A percentile compares a stretch with the other conserved stretches of the same genome.
Conservation (phyloP, 2,329 filamentous ascomycete species). For the Zasmidium citrigriseum region DNA sequence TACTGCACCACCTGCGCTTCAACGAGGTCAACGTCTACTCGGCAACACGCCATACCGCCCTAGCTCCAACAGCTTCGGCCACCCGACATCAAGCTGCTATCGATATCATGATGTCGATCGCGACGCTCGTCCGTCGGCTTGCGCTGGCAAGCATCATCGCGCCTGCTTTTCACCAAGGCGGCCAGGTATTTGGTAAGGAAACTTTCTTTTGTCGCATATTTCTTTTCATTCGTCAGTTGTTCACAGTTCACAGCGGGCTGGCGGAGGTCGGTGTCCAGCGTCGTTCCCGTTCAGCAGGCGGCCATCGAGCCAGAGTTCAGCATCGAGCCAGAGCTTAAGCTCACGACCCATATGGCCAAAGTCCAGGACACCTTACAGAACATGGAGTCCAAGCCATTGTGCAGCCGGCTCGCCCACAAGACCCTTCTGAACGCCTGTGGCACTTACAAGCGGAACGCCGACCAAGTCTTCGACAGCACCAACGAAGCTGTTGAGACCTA, state of each 20-base stretch:
- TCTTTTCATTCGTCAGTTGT: background rate
- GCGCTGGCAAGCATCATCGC: background rate
- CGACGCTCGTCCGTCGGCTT: background rate
- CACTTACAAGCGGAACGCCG: slow-evolving; percentile 39
- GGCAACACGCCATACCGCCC: background rate
- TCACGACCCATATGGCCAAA: slow-evolving; percentile 21
- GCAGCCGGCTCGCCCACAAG: slow-evolving; percentile 54
- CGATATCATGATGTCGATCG: slow-evolving; percentile 8
- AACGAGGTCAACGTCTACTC: background rate
- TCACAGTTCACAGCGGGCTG: background rate
- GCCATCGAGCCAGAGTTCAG: background rate
- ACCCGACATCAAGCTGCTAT: background rate
- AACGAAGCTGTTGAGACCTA: slow-evolving; percentile 24
- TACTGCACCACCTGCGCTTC: background rate
- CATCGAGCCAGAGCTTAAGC: slow-evolving; percentile 1
- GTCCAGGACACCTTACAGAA: slow-evolving; percentile 48
- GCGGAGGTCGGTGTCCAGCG: too few species aligned
- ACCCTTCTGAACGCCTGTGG: slow-evolving; percentile 57
- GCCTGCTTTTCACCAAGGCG: background rate
- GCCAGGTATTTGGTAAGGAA: background rate
- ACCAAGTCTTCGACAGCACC: slow-evolving; percentile 20
- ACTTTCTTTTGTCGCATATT: background rate
- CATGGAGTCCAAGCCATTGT: slow-evolving; percentile 51
- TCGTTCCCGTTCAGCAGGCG: background rate
- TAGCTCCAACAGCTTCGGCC: background rate